phyloP scores from a whole-genome alignment of 768 basidiomycete genomes.

The Pisolithus orientalis region DNA sequence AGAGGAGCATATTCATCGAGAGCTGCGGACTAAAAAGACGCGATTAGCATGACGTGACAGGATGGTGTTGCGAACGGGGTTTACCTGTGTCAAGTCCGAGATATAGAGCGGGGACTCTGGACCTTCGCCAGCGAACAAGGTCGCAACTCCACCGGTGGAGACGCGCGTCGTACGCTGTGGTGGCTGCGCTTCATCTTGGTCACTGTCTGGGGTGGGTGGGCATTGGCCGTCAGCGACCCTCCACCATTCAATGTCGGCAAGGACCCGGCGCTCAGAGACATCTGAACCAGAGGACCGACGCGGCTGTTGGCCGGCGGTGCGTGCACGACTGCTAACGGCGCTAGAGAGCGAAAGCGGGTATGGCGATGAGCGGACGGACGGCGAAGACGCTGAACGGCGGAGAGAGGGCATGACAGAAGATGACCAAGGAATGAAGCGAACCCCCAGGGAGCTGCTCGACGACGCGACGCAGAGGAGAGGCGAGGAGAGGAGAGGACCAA shows the following conservation, averaged over 20 bases:
- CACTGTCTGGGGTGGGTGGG: constrained; percentile 31
- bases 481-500: constrained; percentile 13
- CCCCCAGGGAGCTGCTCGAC: constrained; percentile 35
- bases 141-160: constrained; percentile 22
- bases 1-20: constrained; percentile 46
- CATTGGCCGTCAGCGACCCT: constrained; percentile 68
- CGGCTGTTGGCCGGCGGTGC: constrained; percentile 30
- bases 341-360: constrained; percentile 45
- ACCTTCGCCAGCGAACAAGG: constrained; percentile 32
- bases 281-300: constrained; percentile 69
- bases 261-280: constrained; percentile 56
- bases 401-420: constrained; percentile 59
- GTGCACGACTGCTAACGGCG: constrained; percentile 30
- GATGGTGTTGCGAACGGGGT: not conserved
- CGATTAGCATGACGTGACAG: constrained; percentile 18
- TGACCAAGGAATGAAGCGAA: constrained; percentile 15
- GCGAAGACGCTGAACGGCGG: constrained; percentile 69
- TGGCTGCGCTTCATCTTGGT: constrained; percentile 19
- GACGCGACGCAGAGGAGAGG: not conserved
- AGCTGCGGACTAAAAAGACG: constrained; percentile 23
- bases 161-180: constrained; percentile 3
- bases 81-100: constrained; percentile 24
- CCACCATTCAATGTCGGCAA: constrained; percentile 90
- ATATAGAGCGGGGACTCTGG: constrained; percentile 28
- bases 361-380: constrained; percentile 62